Percentiles rank a stretch among this genome's conserved stretches.
phyloP scores from a whole-genome alignment of 2,329 filamentous ascomycete species.

The Penicillium sp. region DNA sequence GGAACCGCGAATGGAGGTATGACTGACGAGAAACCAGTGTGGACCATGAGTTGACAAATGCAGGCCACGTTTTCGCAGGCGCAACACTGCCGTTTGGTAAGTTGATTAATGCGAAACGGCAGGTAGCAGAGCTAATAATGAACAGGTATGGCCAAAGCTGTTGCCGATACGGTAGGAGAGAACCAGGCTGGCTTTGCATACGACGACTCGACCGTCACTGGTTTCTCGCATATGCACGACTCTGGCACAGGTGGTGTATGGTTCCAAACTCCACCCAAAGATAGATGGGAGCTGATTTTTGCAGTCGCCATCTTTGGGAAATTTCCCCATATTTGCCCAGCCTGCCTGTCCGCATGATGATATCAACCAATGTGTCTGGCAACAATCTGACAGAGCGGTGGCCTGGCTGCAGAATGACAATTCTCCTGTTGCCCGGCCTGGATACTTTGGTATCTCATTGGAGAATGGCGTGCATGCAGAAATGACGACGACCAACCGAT shows the following conservation, averaged over 20 bases:
- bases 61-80: constrained; percentile 59
- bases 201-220: constrained; percentile 51
- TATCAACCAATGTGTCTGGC: constrained; percentile 62
- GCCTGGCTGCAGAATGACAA: constrained; percentile 46
- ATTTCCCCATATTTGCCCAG: constrained; percentile 72
- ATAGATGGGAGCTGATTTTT: not conserved
- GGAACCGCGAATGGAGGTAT: constrained; percentile 53
- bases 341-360: constrained; percentile 61
- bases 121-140: not conserved
- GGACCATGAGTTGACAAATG: not conserved
- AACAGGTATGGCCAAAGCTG: constrained; percentile 56
- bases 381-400: constrained; percentile 52
- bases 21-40: not conserved
- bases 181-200: constrained; percentile 60
- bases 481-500: constrained; percentile 67
- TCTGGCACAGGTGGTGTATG: constrained; percentile 51
- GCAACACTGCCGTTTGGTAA: constrained; percentile 55
- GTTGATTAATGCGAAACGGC: constrained; percentile 2
- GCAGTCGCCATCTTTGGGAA: constrained; percentile 64
- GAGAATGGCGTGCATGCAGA: constrained; percentile 61
- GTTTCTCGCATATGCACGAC: constrained; percentile 57
- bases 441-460: constrained; percentile 65
- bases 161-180: constrained; percentile 54
- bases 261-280: not conserved
- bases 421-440: constrained; percentile 60